Evolutionary conservation across 2,329 filamentous ascomycete genomes (phyloP).

Genomic region (Diplodia corticola): DNA sequence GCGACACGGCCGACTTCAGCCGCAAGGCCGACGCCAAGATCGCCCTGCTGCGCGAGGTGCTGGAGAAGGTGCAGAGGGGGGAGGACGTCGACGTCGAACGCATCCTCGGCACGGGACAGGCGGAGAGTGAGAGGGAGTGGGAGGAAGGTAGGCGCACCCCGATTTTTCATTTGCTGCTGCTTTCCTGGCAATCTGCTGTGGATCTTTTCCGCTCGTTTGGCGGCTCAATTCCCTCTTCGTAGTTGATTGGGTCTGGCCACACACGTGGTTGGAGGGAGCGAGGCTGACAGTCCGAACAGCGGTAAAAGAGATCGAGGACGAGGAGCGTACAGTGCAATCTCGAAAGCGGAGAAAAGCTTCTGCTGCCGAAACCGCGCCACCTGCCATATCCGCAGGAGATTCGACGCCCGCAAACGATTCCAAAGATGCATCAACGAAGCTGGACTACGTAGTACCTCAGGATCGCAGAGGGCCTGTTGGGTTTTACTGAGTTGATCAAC

Average conservation of each 20-base stretch:
- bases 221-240: background rate
- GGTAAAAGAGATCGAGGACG: conserved; percentile 65
- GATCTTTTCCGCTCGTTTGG: background rate
- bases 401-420: background rate
- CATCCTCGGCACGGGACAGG: conserved; percentile 74
- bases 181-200: background rate
- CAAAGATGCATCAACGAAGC: background rate
- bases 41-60: conserved; percentile 70
- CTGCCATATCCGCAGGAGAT: background rate
- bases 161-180: background rate
- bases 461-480: background rate
- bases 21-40: conserved; percentile 80
- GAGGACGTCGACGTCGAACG: conserved; percentile 84
- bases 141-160: conserved; percentile 67
- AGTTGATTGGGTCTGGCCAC: background rate
- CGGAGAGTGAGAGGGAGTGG: conserved; percentile 78
- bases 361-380: background rate
- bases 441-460: conserved; percentile 3
- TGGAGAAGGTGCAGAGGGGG: conserved; percentile 68
- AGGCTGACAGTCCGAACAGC: conserved; percentile 48
- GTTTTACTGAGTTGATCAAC: background rate
- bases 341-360: conserved; percentile 38
- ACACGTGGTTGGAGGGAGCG: background rate
- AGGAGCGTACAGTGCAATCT: conserved; percentile 56
- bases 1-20: conserved; percentile 70